Conservation (phyloP, 2,329 filamentous ascomycete genomes). For the Microcyclospora tardicrescens region DNA sequence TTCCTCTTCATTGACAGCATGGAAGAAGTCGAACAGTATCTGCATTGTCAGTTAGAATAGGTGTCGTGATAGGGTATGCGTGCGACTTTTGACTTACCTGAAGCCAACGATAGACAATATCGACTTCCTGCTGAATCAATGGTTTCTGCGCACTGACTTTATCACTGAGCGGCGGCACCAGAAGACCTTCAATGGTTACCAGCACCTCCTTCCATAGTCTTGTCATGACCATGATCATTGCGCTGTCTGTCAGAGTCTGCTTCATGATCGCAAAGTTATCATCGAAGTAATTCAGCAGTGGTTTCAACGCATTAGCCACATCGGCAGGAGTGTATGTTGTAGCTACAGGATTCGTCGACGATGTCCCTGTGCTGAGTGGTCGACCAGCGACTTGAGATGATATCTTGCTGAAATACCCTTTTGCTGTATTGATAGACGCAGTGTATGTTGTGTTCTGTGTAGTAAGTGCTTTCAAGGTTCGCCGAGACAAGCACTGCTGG, state of each 20-base stretch:
- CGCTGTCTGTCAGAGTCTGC: constrained; percentile 79
- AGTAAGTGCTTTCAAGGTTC: constrained; percentile 63
- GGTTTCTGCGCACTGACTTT: constrained; percentile 80
- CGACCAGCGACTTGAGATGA: constrained; percentile 25
- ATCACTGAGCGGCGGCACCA: constrained; percentile 89
- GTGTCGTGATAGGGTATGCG: background rate
- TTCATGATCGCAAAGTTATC: constrained; percentile 99
- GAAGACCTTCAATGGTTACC: constrained; percentile 73
- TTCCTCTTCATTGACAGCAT: constrained; percentile 72
- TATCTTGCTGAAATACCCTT: constrained; percentile 45
- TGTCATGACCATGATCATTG: constrained; percentile 99
- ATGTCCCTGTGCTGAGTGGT: constrained; percentile 11
- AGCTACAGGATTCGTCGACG: constrained; percentile 2
- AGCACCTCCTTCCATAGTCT: constrained; percentile 96
- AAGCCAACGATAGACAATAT: constrained; percentile 91
- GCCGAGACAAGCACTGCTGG: constrained; percentile 70
- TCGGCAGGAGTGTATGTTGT: constrained; percentile 47
- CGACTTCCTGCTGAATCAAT: constrained; percentile 74
- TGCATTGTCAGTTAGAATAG: constrained; percentile 8
- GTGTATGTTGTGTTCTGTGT: constrained; percentile 55
- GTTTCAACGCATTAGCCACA: constrained; percentile 66
- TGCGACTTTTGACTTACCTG: constrained; percentile 31
- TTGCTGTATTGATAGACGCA: constrained; percentile 47
- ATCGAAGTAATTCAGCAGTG: constrained; percentile 88
- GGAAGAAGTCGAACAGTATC: constrained; percentile 86